Evolutionary conservation across 129 eudicot genomes (phyloP).

Genomic region (Flaveria brownii): DNA sequence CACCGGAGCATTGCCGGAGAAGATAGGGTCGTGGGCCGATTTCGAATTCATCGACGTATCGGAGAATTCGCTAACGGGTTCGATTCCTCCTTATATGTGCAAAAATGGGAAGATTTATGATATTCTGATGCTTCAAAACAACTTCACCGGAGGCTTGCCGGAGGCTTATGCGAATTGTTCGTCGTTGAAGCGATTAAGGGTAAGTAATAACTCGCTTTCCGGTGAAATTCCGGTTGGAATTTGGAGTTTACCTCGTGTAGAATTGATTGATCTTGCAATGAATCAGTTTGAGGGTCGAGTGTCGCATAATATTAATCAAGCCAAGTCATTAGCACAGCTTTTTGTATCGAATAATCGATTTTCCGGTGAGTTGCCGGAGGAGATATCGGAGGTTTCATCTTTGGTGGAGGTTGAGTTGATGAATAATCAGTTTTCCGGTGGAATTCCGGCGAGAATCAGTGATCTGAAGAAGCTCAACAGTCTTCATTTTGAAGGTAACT

Average conservation of each 20-base stretch:
- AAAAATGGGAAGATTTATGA: constrained; percentile 42
- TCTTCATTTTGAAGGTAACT: constrained; percentile 48
- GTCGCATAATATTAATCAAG: constrained; percentile 46
- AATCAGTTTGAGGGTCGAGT: constrained; percentile 63
- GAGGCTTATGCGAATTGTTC: constrained; percentile 36
- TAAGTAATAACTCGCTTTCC: constrained; percentile 38
- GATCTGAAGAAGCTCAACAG: constrained; percentile 43
- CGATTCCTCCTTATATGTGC: constrained; percentile 69
- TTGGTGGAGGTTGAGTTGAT: constrained; percentile 52
- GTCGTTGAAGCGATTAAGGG: constrained; percentile 29
- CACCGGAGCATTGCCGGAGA: constrained; percentile 55
- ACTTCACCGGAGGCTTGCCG: constrained; percentile 57
- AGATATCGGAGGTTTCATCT: constrained; percentile 42
- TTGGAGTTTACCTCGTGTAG: constrained; percentile 33
- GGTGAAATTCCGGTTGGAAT: constrained; percentile 31
- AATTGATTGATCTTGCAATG: constrained; percentile 39
- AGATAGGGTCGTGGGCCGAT: constrained; percentile 60
- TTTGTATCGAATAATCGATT: constrained; percentile 50
- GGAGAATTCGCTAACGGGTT: constrained; percentile 48
- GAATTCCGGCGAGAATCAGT: constrained; percentile 47
- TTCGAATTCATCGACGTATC: constrained; percentile 54
- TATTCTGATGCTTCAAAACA: constrained; percentile 56
- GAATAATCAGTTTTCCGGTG: constrained; percentile 55
- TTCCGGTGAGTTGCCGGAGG: constrained; percentile 56
- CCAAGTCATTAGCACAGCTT: constrained; percentile 49